phyloP scores from a whole-genome alignment of 805 yeast species.

The Candida sphagnicola region DNA sequence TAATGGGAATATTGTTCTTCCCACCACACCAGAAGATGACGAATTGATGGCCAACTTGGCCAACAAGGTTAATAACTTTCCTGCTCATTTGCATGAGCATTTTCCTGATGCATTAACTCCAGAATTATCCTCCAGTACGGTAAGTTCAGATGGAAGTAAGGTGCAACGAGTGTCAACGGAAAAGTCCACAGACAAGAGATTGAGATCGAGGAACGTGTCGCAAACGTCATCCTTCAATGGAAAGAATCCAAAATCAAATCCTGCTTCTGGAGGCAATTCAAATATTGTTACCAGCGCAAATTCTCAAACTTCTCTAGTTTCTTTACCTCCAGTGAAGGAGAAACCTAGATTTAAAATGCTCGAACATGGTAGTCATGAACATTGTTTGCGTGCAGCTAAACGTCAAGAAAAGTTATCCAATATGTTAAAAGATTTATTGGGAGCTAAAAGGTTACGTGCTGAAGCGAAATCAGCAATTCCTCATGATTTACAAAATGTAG shows the following conservation, averaged over 20 bases:
- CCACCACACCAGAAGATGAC: too few relatives aligned
- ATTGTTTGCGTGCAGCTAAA: slow-evolving; percentile 68
- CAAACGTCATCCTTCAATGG: neutral
- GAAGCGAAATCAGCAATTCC: slow-evolving; percentile 76
- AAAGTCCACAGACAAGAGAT: neutral
- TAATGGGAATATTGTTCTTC: too few relatives aligned
- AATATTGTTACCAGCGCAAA: neutral
- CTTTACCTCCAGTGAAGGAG: slow-evolving; percentile 1
- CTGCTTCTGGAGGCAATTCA: neutral
- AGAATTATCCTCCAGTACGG: neutral
- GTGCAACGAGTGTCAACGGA: neutral
- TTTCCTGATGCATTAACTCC: neutral
- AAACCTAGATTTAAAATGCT: slow-evolving; percentile 48
- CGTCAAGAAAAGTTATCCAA: slow-evolving; percentile 73
- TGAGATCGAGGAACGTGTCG: neutral
- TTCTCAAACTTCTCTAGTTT: neutral
- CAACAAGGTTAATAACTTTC: too few relatives aligned
- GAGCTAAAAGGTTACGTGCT: slow-evolving; percentile 65
- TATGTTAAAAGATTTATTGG: slow-evolving; percentile 74
- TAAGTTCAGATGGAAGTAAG: neutral
- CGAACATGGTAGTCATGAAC: slow-evolving; percentile 78
- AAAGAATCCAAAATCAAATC: neutral
- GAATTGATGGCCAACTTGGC: too few relatives aligned
- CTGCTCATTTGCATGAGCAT: too few relatives aligned
- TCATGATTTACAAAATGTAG: slow-evolving; percentile 35